A percentile compares a stretch with the other conserved stretches of the same genome.
These are phyloP conservation scores for Neopestalotiopsis clavispora DNA, from an alignment of 2,329 filamentous ascomycete genomes.

Conservation along the genomic window DNA sequence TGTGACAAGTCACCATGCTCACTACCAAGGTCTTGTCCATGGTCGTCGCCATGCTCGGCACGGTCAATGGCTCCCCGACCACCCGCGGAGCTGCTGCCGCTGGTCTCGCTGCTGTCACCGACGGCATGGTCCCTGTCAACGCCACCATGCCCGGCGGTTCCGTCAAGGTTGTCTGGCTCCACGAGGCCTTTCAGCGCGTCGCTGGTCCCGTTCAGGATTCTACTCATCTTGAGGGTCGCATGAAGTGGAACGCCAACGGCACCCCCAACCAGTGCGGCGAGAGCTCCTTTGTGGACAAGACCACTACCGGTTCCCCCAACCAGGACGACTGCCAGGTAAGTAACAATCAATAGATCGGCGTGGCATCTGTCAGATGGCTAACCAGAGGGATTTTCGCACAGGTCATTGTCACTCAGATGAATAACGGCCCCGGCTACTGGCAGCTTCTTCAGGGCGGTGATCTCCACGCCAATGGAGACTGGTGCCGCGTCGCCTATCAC, in stretches of 20 bases:
- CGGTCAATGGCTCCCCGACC: not conserved
- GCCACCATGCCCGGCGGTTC: slow-evolving; percentile 1
- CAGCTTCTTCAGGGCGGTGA: not conserved
- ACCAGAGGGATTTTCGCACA: not conserved
- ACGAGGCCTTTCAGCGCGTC: not conserved
- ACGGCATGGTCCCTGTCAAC: slow-evolving; percentile 5
- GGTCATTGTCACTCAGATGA: not conserved
- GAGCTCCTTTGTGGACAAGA: not conserved
- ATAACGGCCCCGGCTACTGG: not conserved
- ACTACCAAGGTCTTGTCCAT: not conserved
- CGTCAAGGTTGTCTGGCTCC: slow-evolving; percentile 2
- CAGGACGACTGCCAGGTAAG: not conserved
- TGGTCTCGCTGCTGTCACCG: not conserved
- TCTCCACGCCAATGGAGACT: not conserved
- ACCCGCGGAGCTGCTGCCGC: not conserved
- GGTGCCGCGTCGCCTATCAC: not conserved
- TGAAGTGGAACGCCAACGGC: not conserved
- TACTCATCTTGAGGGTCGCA: not conserved
- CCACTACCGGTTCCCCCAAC: not conserved
- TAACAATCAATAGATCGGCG: not conserved
- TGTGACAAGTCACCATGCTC: not conserved
- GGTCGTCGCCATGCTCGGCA: not conserved
- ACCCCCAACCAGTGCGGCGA: slow-evolving; percentile 2
- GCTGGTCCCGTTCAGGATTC: not conserved
- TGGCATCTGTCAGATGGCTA: not conserved